These are phyloP conservation scores for Tulasnella sp. DNA, from an alignment of 768 basidiomycete genomes.

Conservation along the genomic window DNA sequence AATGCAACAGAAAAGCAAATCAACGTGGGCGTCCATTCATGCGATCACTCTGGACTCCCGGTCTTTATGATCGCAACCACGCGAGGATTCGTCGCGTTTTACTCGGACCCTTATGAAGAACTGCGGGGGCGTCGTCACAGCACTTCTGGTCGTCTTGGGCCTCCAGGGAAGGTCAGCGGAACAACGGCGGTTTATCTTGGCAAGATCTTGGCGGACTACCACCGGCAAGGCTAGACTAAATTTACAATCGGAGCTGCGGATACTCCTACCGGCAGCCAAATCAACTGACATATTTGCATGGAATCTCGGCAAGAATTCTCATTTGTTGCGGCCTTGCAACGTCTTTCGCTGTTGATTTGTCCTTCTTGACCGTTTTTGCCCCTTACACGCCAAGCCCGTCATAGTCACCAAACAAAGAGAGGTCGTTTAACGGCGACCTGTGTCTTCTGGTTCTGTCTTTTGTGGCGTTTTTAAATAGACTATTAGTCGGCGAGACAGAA, in stretches of 20 bases:
- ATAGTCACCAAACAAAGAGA: background rate
- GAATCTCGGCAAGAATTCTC: background rate
- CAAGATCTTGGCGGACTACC: background rate
- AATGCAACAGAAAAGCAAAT: background rate
- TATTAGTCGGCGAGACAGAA: background rate
- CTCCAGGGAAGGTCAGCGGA: background rate
- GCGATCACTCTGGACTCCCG: background rate
- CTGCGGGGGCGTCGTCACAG: background rate
- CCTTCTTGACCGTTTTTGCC: background rate
- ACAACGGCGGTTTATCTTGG: background rate
- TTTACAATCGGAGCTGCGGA: background rate
- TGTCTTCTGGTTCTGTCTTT: background rate
- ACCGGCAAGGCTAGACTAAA: slow-evolving; percentile 22
- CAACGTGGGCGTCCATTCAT: background rate
- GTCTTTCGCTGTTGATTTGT: background rate
- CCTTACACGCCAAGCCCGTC: background rate
- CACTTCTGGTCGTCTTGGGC: background rate
- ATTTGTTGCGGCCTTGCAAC: background rate
- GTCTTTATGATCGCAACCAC: background rate
- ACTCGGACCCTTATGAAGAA: background rate
- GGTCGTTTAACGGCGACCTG: background rate
- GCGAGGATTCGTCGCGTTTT: background rate
- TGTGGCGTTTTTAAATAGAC: background rate
- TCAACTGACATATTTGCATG: background rate
- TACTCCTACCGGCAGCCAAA: background rate